Evolutionary conservation across 2,329 filamentous ascomycete species (phyloP).

Genomic region (Colletotrichum kahawae): DNA sequence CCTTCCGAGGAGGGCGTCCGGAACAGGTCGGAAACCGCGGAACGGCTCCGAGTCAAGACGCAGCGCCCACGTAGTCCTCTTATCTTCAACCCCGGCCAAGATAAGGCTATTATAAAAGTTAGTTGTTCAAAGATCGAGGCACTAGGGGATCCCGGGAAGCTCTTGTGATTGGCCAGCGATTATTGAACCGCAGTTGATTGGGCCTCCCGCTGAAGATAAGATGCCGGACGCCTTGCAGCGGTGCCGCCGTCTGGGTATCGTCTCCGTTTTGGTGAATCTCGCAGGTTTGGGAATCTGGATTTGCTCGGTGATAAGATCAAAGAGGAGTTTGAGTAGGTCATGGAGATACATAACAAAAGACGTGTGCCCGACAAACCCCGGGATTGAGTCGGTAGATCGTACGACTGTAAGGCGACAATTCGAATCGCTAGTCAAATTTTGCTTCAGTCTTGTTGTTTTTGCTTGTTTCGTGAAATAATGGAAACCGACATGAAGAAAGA

Average conservation of each 20-base stretch:
- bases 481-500: slow-evolving; percentile 13
- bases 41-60: background rate
- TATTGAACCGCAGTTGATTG: background rate
- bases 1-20: background rate
- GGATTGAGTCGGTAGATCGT: background rate
- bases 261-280: background rate
- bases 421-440: background rate
- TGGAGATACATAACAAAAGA: slow-evolving; percentile 10
- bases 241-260: background rate
- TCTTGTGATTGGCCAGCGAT: slow-evolving; percentile 6
- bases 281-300: background rate
- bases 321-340: background rate
- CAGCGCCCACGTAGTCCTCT: background rate
- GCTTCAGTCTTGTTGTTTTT: background rate
- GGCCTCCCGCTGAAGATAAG: slow-evolving; percentile 4
- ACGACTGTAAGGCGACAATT: background rate
- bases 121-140: background rate
- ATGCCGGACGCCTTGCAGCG: background rate
- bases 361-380: background rate
- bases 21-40: background rate
- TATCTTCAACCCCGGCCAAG: slow-evolving; percentile 14
- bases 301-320: background rate
- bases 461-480: background rate
- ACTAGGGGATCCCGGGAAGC: background rate
- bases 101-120: background rate